Evolutionary conservation across 164 flowering plant genomes (phyloP).

Genomic region (Tinospora cordifolia): DNA sequence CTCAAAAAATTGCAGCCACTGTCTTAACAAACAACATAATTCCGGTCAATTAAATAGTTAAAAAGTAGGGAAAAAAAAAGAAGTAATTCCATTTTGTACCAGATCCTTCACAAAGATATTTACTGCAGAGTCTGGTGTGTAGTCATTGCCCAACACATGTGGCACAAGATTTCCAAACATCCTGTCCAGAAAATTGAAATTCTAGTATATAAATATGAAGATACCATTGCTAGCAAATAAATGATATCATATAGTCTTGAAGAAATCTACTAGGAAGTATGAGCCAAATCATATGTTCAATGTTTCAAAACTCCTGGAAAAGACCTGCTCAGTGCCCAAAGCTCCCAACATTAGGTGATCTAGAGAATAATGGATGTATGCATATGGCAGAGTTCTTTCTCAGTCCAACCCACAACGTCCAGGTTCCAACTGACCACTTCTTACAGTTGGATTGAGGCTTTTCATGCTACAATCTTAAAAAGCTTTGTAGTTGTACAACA

Average conservation of each 20-base stretch:
- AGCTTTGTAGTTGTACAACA: no score
- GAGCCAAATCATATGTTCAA: neutral
- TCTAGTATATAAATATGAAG: neutral
- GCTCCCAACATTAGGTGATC: no score
- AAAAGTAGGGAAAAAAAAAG: neutral
- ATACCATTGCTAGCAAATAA: neutral
- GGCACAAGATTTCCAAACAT: slow-evolving; percentile 98
- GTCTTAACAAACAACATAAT: neutral
- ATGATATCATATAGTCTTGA: neutral
- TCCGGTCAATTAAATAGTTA: neutral
- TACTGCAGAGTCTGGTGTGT: slow-evolving; percentile 90
- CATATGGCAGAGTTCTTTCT: no score
- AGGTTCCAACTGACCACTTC: no score
- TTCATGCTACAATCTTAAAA: no score
- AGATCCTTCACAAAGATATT: slow-evolving; percentile 98
- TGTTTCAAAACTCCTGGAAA: neutral
- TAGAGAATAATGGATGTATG: no score
- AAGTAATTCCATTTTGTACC: slow-evolving; percentile 37
- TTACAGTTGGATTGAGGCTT: no score
- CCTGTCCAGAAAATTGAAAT: slow-evolving; percentile 41
- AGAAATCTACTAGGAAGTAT: neutral
- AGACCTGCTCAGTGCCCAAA: no score
- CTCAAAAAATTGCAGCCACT: slow-evolving; percentile 30
- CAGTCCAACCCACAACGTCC: no score
- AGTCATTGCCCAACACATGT: slow-evolving; percentile 91